Conservation (phyloP, 1,284 basidiomycete genomes). For the Boletus smithii region DNA sequence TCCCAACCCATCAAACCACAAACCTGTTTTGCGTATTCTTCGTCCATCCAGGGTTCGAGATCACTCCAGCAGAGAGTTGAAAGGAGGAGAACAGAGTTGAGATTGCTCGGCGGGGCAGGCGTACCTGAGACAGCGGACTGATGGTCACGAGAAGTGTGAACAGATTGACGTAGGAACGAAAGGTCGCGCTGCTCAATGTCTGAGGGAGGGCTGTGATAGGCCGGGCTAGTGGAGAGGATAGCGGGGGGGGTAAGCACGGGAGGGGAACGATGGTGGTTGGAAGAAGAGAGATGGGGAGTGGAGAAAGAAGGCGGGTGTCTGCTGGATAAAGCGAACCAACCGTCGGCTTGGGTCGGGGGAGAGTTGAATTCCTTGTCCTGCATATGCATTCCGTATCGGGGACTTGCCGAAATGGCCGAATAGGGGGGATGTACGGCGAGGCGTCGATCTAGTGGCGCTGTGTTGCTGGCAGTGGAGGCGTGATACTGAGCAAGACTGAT, state of each 20-base stretch:
- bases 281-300: slow-evolving; percentile 28
- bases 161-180: slow-evolving; percentile 29
- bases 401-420: slow-evolving; percentile 27
- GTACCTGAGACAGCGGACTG: slow-evolving; percentile 22
- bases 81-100: slow-evolving; percentile 36
- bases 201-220: slow-evolving; percentile 24
- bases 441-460: slow-evolving; percentile 25
- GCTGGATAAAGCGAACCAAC: slow-evolving; percentile 40
- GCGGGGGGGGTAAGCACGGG: slow-evolving; percentile 21
- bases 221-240: slow-evolving; percentile 11
- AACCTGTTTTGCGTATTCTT: slow-evolving; percentile 82
- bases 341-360: slow-evolving; percentile 19
- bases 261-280: slow-evolving; percentile 34
- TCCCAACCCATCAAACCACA: slow-evolving; percentile 79
- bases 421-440: slow-evolving; percentile 12
- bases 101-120: slow-evolving; percentile 25
- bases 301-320: slow-evolving; percentile 41
- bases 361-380: slow-evolving; percentile 37
- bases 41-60: slow-evolving; percentile 89
- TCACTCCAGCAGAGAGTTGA: slow-evolving; percentile 77
- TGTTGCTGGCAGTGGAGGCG: slow-evolving; percentile 12
- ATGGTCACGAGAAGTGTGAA: slow-evolving; percentile 26
- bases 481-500: slow-evolving; percentile 15
- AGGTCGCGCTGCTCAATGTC: slow-evolving; percentile 42
- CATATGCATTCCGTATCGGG: slow-evolving; percentile 35